phyloP scores from a whole-genome alignment of 73 alveolate genomes.

The Paramecium bursaria region DNA sequence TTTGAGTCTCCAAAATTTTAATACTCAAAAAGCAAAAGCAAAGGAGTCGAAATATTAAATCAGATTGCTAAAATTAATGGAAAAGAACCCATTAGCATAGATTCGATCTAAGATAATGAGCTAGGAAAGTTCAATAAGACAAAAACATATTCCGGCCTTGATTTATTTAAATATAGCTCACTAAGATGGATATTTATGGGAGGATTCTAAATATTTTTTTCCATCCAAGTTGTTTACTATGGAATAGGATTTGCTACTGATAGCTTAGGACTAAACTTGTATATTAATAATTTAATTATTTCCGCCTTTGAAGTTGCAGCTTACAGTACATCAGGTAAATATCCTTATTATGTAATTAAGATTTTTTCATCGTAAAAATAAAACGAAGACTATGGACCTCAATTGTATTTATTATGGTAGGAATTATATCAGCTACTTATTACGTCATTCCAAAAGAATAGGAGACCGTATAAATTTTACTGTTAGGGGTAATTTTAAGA shows the following conservation, averaged over 20 bases:
- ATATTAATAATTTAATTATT: slow-evolving; percentile 10
- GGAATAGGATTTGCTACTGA: slow-evolving; percentile 60
- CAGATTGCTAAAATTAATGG: slow-evolving; percentile 54
- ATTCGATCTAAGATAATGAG: not conserved
- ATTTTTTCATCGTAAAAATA: not conserved
- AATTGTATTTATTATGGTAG: not conserved
- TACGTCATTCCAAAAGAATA: not conserved
- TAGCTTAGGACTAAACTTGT: slow-evolving; percentile 53
- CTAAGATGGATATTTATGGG: slow-evolving; percentile 30
- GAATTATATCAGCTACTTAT: not conserved
- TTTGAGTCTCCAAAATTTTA: slow-evolving; percentile 60
- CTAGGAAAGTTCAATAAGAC: not conserved
- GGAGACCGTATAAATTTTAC: not conserved
- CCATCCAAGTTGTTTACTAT: slow-evolving; percentile 59
- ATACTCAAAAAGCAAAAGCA: not conserved
- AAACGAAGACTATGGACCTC: not conserved
- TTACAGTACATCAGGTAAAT: slow-evolving; percentile 24
- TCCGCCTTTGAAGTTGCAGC: slow-evolving; percentile 52
- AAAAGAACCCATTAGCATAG: not conserved
- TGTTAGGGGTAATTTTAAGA: slow-evolving; percentile 18
- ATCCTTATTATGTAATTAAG: not conserved
- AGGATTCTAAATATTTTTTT: slow-evolving; percentile 39
- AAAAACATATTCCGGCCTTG: slow-evolving; percentile 4
- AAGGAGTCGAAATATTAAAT: slow-evolving; percentile 24
- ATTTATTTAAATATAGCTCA: slow-evolving; percentile 49